Evolutionary conservation across 2,329 filamentous ascomycete species (phyloP), one percentile per base, ranked within the genome.

Genomic region (Reticulascus tulasneorum): DNA sequence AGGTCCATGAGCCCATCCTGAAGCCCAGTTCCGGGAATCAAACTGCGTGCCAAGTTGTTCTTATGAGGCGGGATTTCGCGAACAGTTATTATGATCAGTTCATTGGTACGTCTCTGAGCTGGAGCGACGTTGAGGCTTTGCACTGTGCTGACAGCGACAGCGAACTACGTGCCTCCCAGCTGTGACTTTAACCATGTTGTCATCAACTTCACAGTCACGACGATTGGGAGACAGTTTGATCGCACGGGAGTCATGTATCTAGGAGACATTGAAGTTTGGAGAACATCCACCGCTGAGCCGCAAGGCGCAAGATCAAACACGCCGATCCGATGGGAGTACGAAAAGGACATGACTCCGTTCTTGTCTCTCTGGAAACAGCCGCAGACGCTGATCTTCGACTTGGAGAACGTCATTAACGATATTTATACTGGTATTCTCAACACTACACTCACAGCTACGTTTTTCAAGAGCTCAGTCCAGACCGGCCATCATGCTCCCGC

Each of bases 231-330:
- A 3, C 87, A 94, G 49, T 91, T 76, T 58, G 87, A 94, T 55
- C 75, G 86, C 23, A 69, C 91, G 9, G 87, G 79, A 4, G 59
- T 82, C 20, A 81, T 93, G 71, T 93, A 82, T 49, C 68, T 93
- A 20, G 79, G 77, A 25, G 83, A 90, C 54, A 78, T 76, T 8
- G 86, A 94, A 55, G 72, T 94, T 11, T 93, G 84, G 67, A 71
- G 86, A 15, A 90, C 86, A 2, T 89, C 85, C 6, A 94, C 87
- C 1, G 84, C 86, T 4, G 84, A 94, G 60, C 86, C 87, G 2
- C 86, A 78, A 0, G 46, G 49, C 3, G 50, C 63, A 4, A n/a
- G n/a, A n/a, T n/a, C n/a, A n/a, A n/a, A n/a, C n/a, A 6, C 70
- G 69, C 86, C 86, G 6, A 89, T 93, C 44, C 64, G 72, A 23